Base-by-base conservation (phyloP, 768 basidiomycete species). In the Pleurotus eryngii region DNA sequence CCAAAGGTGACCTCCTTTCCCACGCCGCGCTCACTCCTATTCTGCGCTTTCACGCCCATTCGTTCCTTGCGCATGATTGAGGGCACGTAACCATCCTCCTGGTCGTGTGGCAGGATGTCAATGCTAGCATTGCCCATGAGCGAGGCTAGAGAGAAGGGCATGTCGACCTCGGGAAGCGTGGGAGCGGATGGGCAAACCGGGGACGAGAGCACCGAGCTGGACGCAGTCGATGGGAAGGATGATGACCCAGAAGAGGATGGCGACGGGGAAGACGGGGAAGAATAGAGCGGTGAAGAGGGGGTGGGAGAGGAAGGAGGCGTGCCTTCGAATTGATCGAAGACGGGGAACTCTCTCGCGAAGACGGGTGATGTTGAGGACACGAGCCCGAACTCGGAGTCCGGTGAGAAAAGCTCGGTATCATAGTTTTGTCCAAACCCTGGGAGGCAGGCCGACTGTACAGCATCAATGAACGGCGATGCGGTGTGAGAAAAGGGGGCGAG, bases 21-120 rank as follows among this genome's bases (percentile, higher is more conserved):
- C 18, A 54, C 39, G 37, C 51, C 51, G 18, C 51, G 37, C 18
- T 54, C 51, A 40, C 51, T 54, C 24, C 51, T 39, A 24, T 39
- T 54, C 18, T 40, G 51, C 3, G 51, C 51, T 26, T 54, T 54
- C 15, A 39, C 7, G 7, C 18, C 38, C 9, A n/a, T 8, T 20
- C 51, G 37, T n/a, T 54, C 51, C 15, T 54, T 54, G 14, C 51
- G 51, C 51, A 54, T 54, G 37, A 54, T 42, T n/a, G 38, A 54
- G 15, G 51, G 51, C 9, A 54, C 51, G 39, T 54, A 54, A 15
- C 38, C 51, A n/a, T 39, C 38, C 51, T 54, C 51, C 6, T 14
- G 17, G 26, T 54, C 51, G 22, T 54, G 51, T 11, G 51, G 18
- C 7, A 54, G 42, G 17, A 54, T 39, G 9, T 54, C 51, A 22